Percentiles rank a stretch among this genome's conserved stretches.
These are phyloP conservation scores for Fusarium sp. DNA, from an alignment of 2,329 filamentous ascomycete genomes.

Conservation along the genomic window DNA sequence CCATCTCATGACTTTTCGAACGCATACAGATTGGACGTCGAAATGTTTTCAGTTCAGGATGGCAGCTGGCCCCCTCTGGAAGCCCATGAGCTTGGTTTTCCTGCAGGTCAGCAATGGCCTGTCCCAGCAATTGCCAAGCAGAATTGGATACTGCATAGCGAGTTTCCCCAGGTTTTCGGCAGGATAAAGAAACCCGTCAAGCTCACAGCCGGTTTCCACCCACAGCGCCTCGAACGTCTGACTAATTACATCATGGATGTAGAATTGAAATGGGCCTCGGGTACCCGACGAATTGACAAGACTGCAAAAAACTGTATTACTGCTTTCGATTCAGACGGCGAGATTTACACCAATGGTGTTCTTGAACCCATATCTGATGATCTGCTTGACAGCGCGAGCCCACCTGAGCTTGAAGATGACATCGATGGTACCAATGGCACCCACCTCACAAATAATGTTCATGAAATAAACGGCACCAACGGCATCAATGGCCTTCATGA, in stretches of 20 bases:
- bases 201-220: constrained; percentile 44
- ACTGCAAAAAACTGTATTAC: constrained; percentile 60
- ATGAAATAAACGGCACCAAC: constrained; percentile 16
- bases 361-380: constrained; percentile 39
- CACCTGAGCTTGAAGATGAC: constrained; percentile 23
- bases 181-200: constrained; percentile 53
- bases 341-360: constrained; percentile 40
- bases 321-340: constrained; percentile 52
- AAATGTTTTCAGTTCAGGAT: constrained; percentile 64
- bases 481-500: constrained; percentile 15
- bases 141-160: constrained; percentile 57
- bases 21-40: constrained; percentile 62
- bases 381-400: constrained; percentile 28
- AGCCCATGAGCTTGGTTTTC: constrained; percentile 49
- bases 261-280: constrained; percentile 60
- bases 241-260: constrained; percentile 63
- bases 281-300: constrained; percentile 55
- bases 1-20: constrained; percentile 61
- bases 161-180: constrained; percentile 56
- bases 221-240: constrained; percentile 38
- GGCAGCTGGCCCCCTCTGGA: constrained; percentile 65
- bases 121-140: constrained; percentile 37
- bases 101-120: constrained; percentile 29
- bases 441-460: constrained; percentile 20
- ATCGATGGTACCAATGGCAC: constrained; percentile 13